A percentile compares a stretch with the other conserved stretches of the same genome.
phyloP scores from a whole-genome alignment of 495 filamentous ascomycete genomes.

The Letharia lupina region DNA sequence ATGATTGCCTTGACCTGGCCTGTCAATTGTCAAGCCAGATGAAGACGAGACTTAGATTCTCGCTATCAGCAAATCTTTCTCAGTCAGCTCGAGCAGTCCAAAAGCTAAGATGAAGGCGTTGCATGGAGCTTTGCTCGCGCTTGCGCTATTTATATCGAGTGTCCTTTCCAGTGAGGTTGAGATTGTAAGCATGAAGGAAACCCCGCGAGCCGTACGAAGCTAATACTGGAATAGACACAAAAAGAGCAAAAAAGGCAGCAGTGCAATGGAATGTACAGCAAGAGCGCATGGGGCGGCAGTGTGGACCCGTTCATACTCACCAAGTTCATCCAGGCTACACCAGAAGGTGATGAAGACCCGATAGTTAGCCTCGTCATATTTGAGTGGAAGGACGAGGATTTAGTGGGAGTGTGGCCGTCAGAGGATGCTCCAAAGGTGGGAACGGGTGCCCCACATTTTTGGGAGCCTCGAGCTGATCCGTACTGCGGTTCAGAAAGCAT shows the following conservation, averaged over 20 bases:
- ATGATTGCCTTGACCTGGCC: not conserved
- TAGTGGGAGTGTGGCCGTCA: conserved; percentile 52
- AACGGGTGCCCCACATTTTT: not conserved
- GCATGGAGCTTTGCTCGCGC: conserved; percentile 26
- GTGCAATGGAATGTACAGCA: conserved; percentile 97
- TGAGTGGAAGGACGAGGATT: conserved; percentile 78
- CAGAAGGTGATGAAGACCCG: conserved; percentile 53
- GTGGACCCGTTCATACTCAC: conserved; percentile 82
- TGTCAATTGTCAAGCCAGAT: not conserved
- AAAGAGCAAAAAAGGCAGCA: conserved; percentile 68
- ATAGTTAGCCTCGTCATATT: conserved; percentile 83
- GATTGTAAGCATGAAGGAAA: conserved; percentile 41
- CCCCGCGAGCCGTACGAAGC: conserved; percentile 11
- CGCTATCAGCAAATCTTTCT: not conserved
- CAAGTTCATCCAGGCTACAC: conserved; percentile 59
- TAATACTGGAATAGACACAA: conserved; percentile 48
- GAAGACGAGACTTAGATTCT: not conserved
- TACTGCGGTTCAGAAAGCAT: conserved; percentile 44
- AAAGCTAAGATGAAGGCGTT: conserved; percentile 7
- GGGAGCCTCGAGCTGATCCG: conserved; percentile 1
- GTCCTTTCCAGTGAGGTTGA: conserved; percentile 55
- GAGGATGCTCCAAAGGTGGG: conserved; percentile 22
- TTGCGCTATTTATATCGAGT: conserved; percentile 44
- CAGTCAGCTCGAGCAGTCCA: not conserved
- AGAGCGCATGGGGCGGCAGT: conserved; percentile 77